Evolutionary conservation across 257 asterid genomes (phyloP).

Genomic region (Solanum arcanum): DNA sequence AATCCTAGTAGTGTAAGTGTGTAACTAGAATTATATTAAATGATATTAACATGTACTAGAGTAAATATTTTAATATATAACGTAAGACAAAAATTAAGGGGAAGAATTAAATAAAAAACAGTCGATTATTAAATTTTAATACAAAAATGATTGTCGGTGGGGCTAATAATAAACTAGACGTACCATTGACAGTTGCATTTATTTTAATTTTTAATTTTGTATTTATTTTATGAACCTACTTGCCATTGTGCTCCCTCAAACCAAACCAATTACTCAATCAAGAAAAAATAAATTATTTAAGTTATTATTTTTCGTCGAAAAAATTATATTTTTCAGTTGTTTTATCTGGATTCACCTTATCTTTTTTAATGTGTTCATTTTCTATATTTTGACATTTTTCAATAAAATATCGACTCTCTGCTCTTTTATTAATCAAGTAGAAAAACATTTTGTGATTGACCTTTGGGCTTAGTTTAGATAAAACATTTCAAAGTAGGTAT

Average conservation of each 20-base stretch:
- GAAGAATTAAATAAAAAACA: background rate
- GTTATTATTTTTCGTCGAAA: background rate
- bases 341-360: fast-evolving
- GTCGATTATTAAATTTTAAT: background rate
- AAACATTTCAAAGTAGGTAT: background rate
- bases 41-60: background rate
- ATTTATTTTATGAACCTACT: background rate
- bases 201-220: background rate
- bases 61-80: background rate
- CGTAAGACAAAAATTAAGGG: background rate
- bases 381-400: no score
- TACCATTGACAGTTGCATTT: background rate
- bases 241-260: background rate
- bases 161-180: background rate
- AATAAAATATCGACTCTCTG: no score
- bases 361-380: background rate
- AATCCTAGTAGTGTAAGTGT: background rate
- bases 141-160: background rate
- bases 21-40: background rate
- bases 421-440: background rate
- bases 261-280: background rate
- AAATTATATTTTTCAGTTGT: no score
- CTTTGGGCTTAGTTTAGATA: background rate
- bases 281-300: background rate
- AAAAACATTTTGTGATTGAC: background rate